Evolutionary conservation across 2,329 filamentous ascomycete species (phyloP), one percentile per base, ranked within the genome.

Genomic region (Colletotrichum tofieldiae): DNA sequence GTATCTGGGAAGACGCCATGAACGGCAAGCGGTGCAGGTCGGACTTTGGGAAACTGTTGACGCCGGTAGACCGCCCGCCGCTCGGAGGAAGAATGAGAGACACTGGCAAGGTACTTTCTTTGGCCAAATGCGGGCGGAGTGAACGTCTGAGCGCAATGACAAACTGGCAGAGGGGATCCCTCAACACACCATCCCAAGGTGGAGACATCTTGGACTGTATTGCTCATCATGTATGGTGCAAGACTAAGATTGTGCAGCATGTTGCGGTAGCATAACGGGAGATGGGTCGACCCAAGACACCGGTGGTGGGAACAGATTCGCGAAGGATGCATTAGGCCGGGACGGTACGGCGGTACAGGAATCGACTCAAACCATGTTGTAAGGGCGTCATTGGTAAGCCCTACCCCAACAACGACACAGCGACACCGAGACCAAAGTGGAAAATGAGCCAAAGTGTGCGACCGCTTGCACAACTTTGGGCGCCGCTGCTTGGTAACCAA

Each of bases 401-500:
- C 59, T 69, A 72, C 59, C 52, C 29, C 29, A 32, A 47, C 61
- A 5, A 41, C 18, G 35, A 16, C 35, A 18, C n/a, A 55, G 35
- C 18, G 23, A 64, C 52, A 60, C 65, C 45, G 54, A 72, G 65
- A 63, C 65, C 52, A 32, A 69, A 59, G 47, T 41, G 52, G 32
- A 43, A 16, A 51, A 51, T 45, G n/a, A 55, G 47, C n/a, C 54
- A 61, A 54, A 37, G 35, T 45, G 41, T 29, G 52, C 37, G 54
- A 18, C 63, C 18, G n/a, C 43, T 54, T 56, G 52, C 26, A 58
- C 43, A 35, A 69, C 26, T 54, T 54, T 59, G 51, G 56, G 65
- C 52, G 59, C 69, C 52, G 59, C 59, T 72, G 69, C 65, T 72
- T 72, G 69, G 65, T 72, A 64, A 72, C 69, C 67, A 67, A 37